Conservation (phyloP, 495 filamentous ascomycete genomes). For the Penicillium macrosclerotiorum region DNA sequence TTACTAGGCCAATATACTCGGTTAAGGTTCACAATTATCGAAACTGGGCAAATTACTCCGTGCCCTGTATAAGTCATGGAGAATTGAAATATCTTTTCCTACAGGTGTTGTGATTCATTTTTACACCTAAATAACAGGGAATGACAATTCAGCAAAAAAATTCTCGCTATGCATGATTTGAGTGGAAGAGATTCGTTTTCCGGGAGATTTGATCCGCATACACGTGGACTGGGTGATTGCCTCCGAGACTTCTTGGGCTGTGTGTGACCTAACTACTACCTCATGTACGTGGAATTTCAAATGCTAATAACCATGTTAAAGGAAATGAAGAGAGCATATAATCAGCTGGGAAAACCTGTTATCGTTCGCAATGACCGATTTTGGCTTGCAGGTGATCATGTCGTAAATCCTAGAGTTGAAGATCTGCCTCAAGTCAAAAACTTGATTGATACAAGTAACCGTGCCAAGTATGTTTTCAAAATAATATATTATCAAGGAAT, state of each 20-base stretch:
- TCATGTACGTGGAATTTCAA: not conserved
- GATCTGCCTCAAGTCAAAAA: constrained; percentile 29
- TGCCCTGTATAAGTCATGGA: too few species aligned
- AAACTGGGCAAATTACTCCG: too few species aligned
- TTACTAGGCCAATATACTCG: too few species aligned
- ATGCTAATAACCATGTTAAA: constrained; percentile 1
- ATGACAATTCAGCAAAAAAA: constrained; percentile 46
- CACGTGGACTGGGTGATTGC: constrained; percentile 45
- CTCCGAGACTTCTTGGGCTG: constrained; percentile 39
- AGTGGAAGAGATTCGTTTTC: constrained; percentile 27
- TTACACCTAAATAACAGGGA: too few species aligned
- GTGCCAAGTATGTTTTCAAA: constrained; percentile 35
- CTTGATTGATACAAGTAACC: constrained; percentile 34
- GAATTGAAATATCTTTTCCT: too few species aligned
- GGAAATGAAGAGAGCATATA: constrained; percentile 40
- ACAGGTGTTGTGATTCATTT: too few species aligned
- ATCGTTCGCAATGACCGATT: constrained; percentile 49
- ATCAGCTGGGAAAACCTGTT: constrained; percentile 30
- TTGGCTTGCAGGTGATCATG: constrained; percentile 48
- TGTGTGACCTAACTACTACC: constrained; percentile 4
- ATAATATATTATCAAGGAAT: constrained; percentile 46
- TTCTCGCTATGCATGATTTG: constrained; percentile 41
- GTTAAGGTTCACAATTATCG: too few species aligned
- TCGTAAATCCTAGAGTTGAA: constrained; percentile 42
- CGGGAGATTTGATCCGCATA: constrained; percentile 39